Conservation (phyloP, 2,329 filamentous ascomycete genomes). For the Aureobasidium musti region DNA sequence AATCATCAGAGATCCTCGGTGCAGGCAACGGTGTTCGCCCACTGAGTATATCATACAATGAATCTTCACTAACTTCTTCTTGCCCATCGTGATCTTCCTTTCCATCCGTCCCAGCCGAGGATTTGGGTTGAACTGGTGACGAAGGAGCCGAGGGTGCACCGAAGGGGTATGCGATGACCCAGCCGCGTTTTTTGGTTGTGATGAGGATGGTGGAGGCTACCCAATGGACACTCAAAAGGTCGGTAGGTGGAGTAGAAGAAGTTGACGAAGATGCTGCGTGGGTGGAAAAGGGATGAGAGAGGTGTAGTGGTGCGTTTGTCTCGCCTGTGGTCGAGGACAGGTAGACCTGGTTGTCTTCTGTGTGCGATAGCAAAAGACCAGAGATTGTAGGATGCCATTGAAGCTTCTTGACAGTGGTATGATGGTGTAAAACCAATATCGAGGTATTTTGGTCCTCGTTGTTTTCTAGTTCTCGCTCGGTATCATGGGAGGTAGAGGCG, state of each 20-base stretch:
- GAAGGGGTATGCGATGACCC: constrained; percentile 47
- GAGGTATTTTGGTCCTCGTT: constrained; percentile 42
- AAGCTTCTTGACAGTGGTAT: constrained; percentile 48
- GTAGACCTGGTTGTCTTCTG: constrained; percentile 45
- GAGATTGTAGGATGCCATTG: constrained; percentile 48
- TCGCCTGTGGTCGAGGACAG: constrained; percentile 40
- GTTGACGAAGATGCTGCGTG: constrained; percentile 30
- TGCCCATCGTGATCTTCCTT: constrained; percentile 31
- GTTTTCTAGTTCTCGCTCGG: not conserved
- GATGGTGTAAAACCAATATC: constrained; percentile 48
- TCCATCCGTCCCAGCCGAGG: not conserved
- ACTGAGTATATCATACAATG: constrained; percentile 51
- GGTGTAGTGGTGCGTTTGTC: constrained; percentile 33
- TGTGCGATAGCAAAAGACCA: constrained; percentile 47
- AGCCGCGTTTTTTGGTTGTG: constrained; percentile 41
- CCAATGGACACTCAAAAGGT: constrained; percentile 29
- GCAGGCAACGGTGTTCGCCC: constrained; percentile 48
- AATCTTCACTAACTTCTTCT: constrained; percentile 49
- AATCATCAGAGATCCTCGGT: constrained; percentile 31
- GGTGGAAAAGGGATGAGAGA: constrained; percentile 27
- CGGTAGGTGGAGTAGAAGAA: constrained; percentile 19
- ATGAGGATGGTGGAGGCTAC: constrained; percentile 40
- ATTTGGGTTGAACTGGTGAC: not conserved
- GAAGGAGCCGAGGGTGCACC: constrained; percentile 36
- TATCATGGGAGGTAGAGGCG: not conserved